Evolutionary conservation across 2,329 filamentous ascomycete species (phyloP).

Genomic region (Aspergillus udagawae): DNA sequence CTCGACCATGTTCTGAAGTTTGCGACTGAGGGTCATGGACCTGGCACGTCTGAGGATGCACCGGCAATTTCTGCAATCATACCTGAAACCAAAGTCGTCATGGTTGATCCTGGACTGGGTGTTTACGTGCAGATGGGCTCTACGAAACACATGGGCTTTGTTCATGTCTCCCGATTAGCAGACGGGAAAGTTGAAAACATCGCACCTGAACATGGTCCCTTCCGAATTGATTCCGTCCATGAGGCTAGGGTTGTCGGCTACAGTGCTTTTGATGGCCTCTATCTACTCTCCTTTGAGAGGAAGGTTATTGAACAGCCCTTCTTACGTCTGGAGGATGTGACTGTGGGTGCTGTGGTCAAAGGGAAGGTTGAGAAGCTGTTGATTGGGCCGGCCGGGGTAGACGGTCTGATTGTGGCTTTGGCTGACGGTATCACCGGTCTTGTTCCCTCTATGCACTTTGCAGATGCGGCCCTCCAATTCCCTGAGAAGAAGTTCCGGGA

Average conservation of each 20-base stretch:
- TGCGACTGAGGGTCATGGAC: constrained; percentile 25
- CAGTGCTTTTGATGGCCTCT: constrained; percentile 80
- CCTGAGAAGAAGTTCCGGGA: constrained; percentile 96
- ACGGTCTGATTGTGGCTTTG: constrained; percentile 76
- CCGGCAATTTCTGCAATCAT: constrained; percentile 63
- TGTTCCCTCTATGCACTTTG: constrained; percentile 81
- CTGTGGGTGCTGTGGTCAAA: constrained; percentile 73
- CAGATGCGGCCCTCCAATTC: constrained; percentile 81
- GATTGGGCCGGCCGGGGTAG: constrained; percentile 71
- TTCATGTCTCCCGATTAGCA: constrained; percentile 88
- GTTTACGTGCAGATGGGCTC: constrained; percentile 72
- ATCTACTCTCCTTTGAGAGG: constrained; percentile 78
- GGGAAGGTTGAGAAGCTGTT: constrained; percentile 82
- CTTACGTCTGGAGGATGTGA: constrained; percentile 85
- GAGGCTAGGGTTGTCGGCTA: constrained; percentile 80
- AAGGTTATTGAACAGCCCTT: constrained; percentile 81
- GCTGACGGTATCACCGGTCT: constrained; percentile 86
- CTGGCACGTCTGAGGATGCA: constrained; percentile 44
- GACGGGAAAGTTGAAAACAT: constrained; percentile 85
- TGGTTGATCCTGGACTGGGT: constrained; percentile 75
- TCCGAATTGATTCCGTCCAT: constrained; percentile 73
- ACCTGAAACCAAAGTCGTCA: constrained; percentile 71
- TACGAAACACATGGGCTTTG: constrained; percentile 70
- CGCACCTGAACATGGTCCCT: constrained; percentile 71
- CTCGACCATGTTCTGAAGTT: constrained; percentile 78